Evolutionary conservation across 768 basidiomycete species (phyloP), one percentile per base, ranked within the genome.

Genomic region (Lentinula lateritia): DNA sequence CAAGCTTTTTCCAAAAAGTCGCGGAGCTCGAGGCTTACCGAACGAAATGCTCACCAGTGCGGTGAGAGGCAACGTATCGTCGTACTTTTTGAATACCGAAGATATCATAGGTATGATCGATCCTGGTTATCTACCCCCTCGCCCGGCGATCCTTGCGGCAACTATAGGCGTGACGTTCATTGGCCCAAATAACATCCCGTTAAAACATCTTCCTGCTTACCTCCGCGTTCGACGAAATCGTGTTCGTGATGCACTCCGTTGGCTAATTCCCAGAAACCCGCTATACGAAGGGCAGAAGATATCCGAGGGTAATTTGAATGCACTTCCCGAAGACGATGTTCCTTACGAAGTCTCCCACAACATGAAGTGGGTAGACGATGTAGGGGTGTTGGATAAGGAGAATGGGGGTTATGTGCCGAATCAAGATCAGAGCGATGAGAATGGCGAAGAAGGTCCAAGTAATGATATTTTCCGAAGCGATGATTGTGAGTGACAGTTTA

Each of bases 191-290:
- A 36, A 66, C 1, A n/a, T 73, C 0, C 70, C 69, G 0, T 72
- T 73, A 39, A 8, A 64, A 0, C 71, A 66, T 67, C 35, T 80
- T 32, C 59, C 42, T 0, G 18, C 12, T 1, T 70, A 65, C 0
- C 77, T 81, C 46, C 63, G 67, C 0, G 75, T 82, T 0, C 63
- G 74, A 0, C 52, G 76, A 1, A 5, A 63, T 0, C 39, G 38
- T 0, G 76, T 82, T 0, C 39, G 12, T 2, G 59, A 63, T 0
- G 77, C 76, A 1, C 57, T 80, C 1, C 1, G 0, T 0, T 80
- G 78, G 76, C 59, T 78, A 43, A 78, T 76, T 57, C 55, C 28
- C 1, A 65, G 78, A 60, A 79, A 80, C 61, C 59, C 65, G 0
- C 59, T 64, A 38, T 76, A 74, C 61, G 66, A 62, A 0, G 48